Evolutionary conservation across 2,329 filamentous ascomycete genomes (phyloP).

Genomic region (Helicocarpus griseus): DNA sequence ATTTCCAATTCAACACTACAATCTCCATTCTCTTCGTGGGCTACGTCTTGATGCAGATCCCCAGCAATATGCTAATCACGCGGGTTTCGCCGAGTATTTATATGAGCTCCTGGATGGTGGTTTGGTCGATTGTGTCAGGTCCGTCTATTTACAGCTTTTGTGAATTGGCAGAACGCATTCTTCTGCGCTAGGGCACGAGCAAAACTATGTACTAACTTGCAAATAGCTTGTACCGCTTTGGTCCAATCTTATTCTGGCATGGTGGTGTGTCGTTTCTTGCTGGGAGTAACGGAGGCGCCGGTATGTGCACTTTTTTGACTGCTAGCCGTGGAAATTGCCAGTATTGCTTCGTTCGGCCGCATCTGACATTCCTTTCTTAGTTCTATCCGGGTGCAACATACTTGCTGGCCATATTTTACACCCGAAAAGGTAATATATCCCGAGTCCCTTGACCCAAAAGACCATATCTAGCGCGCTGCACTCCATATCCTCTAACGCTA

Average conservation of each 20-base stretch:
- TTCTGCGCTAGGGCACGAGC: too few species aligned
- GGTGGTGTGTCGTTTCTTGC: slow-evolving; percentile 19
- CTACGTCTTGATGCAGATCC: slow-evolving; percentile 13
- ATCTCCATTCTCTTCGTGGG: slow-evolving; percentile 37
- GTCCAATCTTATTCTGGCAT: slow-evolving; percentile 35
- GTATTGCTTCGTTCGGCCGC: neutral
- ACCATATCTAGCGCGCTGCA: slow-evolving; percentile 13
- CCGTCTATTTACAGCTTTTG: too few species aligned
- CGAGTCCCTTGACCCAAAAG: neutral
- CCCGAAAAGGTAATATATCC: slow-evolving; percentile 39
- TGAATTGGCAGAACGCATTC: too few species aligned
- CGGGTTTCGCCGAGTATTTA: slow-evolving; percentile 13
- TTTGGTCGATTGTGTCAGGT: slow-evolving; percentile 7
- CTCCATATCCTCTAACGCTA: slow-evolving; percentile 11
- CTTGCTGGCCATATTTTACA: slow-evolving; percentile 59
- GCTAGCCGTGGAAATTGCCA: slow-evolving; percentile 30
- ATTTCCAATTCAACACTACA: slow-evolving; percentile 35
- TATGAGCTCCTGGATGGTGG: slow-evolving; percentile 10
- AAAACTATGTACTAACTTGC: slow-evolving; percentile 17
- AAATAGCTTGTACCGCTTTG: slow-evolving; percentile 30
- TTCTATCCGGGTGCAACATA: slow-evolving; percentile 56
- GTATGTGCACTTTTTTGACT: slow-evolving; percentile 31
- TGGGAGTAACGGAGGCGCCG: slow-evolving; percentile 14
- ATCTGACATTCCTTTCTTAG: slow-evolving; percentile 1
- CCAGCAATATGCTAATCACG: slow-evolving; percentile 15